Evolutionary conservation across 2,329 filamentous ascomycete species (phyloP).

Genomic region (Diaporthe citri): DNA sequence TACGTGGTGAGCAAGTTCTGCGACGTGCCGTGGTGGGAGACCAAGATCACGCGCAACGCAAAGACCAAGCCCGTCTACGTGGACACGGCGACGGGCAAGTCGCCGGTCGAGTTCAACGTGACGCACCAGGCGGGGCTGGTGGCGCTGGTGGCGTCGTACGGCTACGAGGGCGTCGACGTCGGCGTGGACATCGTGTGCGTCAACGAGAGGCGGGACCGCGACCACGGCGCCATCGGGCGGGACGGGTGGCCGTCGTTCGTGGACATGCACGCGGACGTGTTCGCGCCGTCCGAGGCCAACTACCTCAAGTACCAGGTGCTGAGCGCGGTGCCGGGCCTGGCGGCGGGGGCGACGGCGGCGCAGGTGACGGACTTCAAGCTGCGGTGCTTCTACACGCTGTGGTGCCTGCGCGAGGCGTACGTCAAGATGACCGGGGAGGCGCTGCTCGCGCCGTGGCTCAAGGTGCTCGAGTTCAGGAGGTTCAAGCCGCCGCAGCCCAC

Average conservation of each 20-base stretch:
- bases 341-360: constrained; percentile 47
- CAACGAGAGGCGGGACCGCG: constrained; percentile 74
- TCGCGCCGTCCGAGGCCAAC: constrained; percentile 71
- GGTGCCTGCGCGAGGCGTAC: constrained; percentile 85
- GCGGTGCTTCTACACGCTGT: constrained; percentile 80
- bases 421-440: constrained; percentile 88
- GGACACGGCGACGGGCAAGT: constrained; percentile 60
- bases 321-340: constrained; percentile 42
- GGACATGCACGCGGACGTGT: constrained; percentile 79
- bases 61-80: constrained; percentile 66
- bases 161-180: constrained; percentile 59
- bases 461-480: constrained; percentile 75
- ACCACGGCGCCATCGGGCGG: constrained; percentile 66
- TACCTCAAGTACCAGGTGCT: constrained; percentile 68
- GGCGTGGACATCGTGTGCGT: constrained; percentile 84
- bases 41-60: constrained; percentile 67
- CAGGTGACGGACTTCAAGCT: constrained; percentile 71
- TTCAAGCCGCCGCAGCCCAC: constrained; percentile 67
- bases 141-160: constrained; percentile 62
- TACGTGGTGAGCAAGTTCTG: constrained; percentile 72
- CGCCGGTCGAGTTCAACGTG: constrained; percentile 77
- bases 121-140: constrained; percentile 84
- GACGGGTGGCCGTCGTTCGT: constrained; percentile 77
- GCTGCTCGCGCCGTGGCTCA: constrained; percentile 79
- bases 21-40: constrained; percentile 70